phyloP scores from a whole-genome alignment of 306 rosid genomes.

The Castanea sativa region DNA sequence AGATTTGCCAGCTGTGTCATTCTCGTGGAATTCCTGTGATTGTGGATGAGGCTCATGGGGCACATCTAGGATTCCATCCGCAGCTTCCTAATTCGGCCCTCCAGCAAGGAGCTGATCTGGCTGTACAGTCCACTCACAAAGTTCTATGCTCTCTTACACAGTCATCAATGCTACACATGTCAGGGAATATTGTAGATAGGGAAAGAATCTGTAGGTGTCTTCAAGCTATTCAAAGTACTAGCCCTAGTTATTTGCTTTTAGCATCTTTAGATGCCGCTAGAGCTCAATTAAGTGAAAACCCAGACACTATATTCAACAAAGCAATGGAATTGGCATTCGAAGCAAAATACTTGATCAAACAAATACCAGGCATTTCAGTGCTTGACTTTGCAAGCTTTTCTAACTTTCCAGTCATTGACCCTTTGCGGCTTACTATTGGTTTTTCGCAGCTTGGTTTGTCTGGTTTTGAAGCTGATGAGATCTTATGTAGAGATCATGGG shows the following conservation, averaged over 20 bases:
- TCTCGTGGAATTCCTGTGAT: constrained; percentile 69
- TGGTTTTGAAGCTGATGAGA: constrained; percentile 77
- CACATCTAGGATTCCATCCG: constrained; percentile 84
- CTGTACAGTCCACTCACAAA: constrained; percentile 78
- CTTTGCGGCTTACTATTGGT: constrained; percentile 73
- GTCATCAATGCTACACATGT: constrained; percentile 89
- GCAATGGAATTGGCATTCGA: constrained; percentile 55
- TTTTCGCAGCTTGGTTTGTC: constrained; percentile 76
- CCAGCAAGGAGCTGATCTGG: constrained; percentile 74
- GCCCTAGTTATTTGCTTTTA: constrained; percentile 87
- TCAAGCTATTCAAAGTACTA: constrained; percentile 81
- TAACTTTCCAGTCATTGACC: constrained; percentile 50
- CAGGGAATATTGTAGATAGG: constrained; percentile 53
- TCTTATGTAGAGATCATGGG: constrained; percentile 48
- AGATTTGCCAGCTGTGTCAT: constrained; percentile 72
- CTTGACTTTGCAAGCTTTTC: constrained; percentile 51
- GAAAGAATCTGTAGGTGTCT: constrained; percentile 67
- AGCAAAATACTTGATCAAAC: constrained; percentile 39
- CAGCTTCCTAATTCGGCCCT: constrained; percentile 70
- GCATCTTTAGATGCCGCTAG: constrained; percentile 92
- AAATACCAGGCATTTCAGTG: constrained; percentile 53
- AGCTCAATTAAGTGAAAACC: constrained; percentile 74
- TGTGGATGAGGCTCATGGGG: constrained; percentile 96
- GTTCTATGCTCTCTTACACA: constrained; percentile 85
- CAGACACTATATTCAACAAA: constrained; percentile 44